Percentiles rank a stretch among this genome's conserved stretches.
phyloP scores from a whole-genome alignment of 192 early-diverging fungal genomes.

The Chytriomyces sp. region DNA sequence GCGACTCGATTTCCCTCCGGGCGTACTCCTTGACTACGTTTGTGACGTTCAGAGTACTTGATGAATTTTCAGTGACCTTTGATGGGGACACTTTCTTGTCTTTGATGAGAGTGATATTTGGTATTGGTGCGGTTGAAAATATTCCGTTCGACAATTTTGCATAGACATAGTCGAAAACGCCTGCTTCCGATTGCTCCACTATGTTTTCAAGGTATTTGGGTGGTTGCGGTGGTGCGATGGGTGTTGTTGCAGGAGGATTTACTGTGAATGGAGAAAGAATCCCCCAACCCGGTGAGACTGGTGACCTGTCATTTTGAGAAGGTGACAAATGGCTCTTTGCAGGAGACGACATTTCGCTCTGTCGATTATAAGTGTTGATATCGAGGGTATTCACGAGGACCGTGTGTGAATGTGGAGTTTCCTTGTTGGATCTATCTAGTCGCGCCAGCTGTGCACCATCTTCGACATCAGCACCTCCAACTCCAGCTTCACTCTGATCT shows the following conservation, averaged over 20 bases:
- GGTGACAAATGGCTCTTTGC: no score
- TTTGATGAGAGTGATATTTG: neutral
- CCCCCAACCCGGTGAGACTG: neutral
- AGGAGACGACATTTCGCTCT: neutral
- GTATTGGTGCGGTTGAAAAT: neutral
- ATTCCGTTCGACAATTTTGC: neutral
- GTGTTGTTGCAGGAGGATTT: constrained; percentile 4
- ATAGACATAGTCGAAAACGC: neutral
- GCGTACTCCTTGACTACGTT: neutral
- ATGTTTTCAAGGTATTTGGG: neutral
- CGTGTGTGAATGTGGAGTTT: neutral
- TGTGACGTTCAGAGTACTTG: neutral
- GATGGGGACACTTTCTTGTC: neutral
- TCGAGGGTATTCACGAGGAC: neutral
- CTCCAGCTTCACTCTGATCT: neutral
- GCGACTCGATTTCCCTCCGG: neutral
- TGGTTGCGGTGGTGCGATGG: neutral
- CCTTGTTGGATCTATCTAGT: neutral
- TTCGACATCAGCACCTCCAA: neutral
- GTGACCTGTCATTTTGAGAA: neutral
- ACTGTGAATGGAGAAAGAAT: neutral
- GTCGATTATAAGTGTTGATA: no score
- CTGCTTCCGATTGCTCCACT: neutral
- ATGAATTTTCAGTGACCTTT: neutral
- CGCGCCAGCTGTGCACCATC: neutral